phyloP scores from a whole-genome alignment of 1,284 basidiomycete genomes.

The Cryptococcus sp. region DNA sequence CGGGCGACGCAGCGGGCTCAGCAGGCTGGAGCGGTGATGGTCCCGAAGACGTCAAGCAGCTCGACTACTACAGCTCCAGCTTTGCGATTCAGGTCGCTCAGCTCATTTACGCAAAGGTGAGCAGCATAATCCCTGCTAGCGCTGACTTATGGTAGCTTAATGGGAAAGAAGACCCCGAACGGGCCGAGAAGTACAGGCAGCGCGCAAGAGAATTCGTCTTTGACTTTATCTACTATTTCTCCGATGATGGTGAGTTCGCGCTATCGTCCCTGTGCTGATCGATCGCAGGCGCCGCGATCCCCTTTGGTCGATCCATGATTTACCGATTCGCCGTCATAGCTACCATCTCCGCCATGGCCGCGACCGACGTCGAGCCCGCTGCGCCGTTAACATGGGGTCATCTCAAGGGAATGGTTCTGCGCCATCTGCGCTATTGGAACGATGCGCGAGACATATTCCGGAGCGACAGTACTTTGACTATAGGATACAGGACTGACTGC shows the following conservation, averaged over 20 bases:
- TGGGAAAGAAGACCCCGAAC: constrained; percentile 63
- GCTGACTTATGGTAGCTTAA: constrained; percentile 52
- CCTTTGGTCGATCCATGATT: constrained; percentile 73
- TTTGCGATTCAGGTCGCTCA: constrained; percentile 78
- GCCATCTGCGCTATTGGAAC: constrained; percentile 72
- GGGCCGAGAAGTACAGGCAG: constrained; percentile 66
- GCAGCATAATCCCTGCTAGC: not conserved
- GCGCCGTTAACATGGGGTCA: constrained; percentile 69
- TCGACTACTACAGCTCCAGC: constrained; percentile 76
- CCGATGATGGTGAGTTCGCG: constrained; percentile 62
- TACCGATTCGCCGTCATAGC: constrained; percentile 78
- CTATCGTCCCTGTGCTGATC: not conserved
- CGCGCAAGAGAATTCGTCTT: constrained; percentile 65
- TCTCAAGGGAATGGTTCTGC: constrained; percentile 70
- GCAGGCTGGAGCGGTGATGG: constrained; percentile 73
- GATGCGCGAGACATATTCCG: constrained; percentile 59
- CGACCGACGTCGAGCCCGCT: constrained; percentile 68
- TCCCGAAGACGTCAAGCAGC: constrained; percentile 72
- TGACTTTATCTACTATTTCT: constrained; percentile 75
- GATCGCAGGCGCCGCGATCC: constrained; percentile 65
- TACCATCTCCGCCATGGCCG: constrained; percentile 72
- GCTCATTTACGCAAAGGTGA: constrained; percentile 65
- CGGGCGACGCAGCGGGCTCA: constrained; percentile 52
- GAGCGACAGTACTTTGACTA: constrained; percentile 69
- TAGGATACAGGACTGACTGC: constrained; percentile 73